Base-by-base conservation (phyloP, 2,329 filamentous ascomycete species). In the Fusarium mangiferae region DNA sequence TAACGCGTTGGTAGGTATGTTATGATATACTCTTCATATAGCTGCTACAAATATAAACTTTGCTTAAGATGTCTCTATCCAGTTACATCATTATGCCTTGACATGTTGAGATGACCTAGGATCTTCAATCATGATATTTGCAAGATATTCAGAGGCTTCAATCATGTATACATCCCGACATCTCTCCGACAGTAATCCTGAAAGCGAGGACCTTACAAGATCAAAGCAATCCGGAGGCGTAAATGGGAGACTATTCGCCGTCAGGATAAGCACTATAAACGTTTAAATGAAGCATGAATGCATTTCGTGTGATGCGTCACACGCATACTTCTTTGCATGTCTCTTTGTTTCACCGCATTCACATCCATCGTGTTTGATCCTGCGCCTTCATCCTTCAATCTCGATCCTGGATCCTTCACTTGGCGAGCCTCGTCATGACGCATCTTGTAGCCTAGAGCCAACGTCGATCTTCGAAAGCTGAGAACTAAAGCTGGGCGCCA, bases 31-130 rank as follows among this genome's bases (percentile, higher is more conserved):
- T 30, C 28, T 30, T 11, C 28, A 30, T 30, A 30, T 1, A 30
- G 1, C 28, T 12, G 28, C 28, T 30, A 30, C 1, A 1, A 30
- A 30, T 30, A 1, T 9, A 1, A 1, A 30, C 1, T 30, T 30
- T 11, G 28, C 28, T 30, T 30, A 30, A 30, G 1, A 30, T 30
- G 1, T 30, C 1, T 30, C 28, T 30, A 30, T 30, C 28, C 28
- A 3, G 3, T 30, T 3, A 30, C 0, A 30, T 30, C 28, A 1
- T 30, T 11, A 30, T 30, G 28, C 3, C 1, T 30, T 30, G 28
- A 1, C 3, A 1, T 11, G 28, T 3, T 30, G 28, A 30, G 9
- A 30, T 30, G 28, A 3, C 28, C 28, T 30, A 10, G 8, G 28
- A 10, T 28, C 28, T 10, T 9, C 8, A 11, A 30, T 30, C 3